Base-by-base conservation (phyloP, 805 yeast genomes). In the Cyberlindnera mycetangii region DNA sequence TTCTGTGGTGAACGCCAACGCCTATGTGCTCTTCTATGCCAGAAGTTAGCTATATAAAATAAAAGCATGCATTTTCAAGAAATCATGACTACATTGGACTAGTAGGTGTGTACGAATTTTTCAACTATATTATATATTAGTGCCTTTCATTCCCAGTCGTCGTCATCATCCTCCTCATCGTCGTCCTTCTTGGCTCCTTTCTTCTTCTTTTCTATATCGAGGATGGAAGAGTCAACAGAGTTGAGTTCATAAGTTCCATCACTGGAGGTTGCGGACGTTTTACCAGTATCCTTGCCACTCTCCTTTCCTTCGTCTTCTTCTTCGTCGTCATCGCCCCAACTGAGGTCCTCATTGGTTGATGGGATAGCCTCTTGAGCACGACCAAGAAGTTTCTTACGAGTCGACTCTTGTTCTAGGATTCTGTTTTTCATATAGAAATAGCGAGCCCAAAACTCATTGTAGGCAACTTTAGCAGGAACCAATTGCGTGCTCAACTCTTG, bases 11-110 rank as follows among this genome's bases (percentile, higher is more conserved):
- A 84, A 84, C 52, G 69, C 75, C 39, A 85, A 84, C 62, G 96
- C 95, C 5, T 89, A 89, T 62, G 89, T 93, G 35, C 67, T 89
- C 48, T 89, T 89, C 62, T 89, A 85, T 59, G 76, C 74, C 48
- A 71, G 89, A 45, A 40, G 21, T 19, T 33, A 25, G 28, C 28
- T n/a, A 25, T 5, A 25, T 25, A 25, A 25, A 25, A 25, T 4
- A 25, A 25, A n/a, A n/a, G n/a, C n/a, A n/a, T n/a, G n/a, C n/a
- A n/a, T n/a, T 8, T 24, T 24, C 28, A 24, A 24, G 12, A 24
- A 12, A 24, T 24, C 8, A 8, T 24, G 12, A 9, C 8, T 24
- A 24, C 28, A 12, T 24, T 24, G 11, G 12, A 12, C 28, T 24
- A 24, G 28, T 24, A 24, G 28, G n/a, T n/a, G n/a, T n/a, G n/a